A percentile compares a stretch with the other conserved stretches of the same genome.
Conservation (phyloP, 352 stramenopile genomes). For the Phytopythium helicoides region DNA sequence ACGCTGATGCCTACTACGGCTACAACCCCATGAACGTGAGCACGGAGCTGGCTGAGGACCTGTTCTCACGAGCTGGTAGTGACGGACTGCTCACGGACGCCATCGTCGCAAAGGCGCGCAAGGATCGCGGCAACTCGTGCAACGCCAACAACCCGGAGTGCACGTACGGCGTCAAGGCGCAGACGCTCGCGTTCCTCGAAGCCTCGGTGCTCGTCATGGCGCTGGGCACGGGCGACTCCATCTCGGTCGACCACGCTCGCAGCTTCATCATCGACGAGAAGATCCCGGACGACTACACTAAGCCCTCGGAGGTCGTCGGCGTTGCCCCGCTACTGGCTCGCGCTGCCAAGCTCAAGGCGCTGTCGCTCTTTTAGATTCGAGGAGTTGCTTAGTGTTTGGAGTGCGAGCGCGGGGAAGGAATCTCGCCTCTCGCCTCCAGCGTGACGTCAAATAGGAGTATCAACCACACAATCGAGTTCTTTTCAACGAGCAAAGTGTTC, state of each 20-base stretch:
- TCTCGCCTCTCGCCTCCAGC: too few species aligned
- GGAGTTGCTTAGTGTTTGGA: too few species aligned
- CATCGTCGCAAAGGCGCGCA: constrained; percentile 18
- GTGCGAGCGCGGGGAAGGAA: too few species aligned
- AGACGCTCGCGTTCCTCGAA: constrained; percentile 20
- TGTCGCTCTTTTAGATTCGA: constrained; percentile 16
- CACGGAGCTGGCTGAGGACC: constrained; percentile 17
- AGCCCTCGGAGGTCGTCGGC: constrained; percentile 10
- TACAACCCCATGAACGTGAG: constrained; percentile 27
- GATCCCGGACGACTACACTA: constrained; percentile 22
- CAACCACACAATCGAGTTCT: too few species aligned
- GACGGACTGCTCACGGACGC: constrained; percentile 19
- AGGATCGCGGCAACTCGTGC: constrained; percentile 22
- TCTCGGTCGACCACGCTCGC: constrained; percentile 22
- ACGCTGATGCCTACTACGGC: constrained; percentile 30
- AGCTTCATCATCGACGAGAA: constrained; percentile 34
- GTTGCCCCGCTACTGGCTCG: constrained; percentile 12
- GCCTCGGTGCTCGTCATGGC: constrained; percentile 21
- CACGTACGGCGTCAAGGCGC: constrained; percentile 15
- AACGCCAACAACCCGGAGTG: constrained; percentile 26
- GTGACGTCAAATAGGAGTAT: too few species aligned
- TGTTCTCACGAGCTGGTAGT: constrained; percentile 20
- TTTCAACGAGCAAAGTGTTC: too few species aligned
- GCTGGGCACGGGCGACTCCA: constrained; percentile 14
- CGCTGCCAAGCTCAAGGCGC: constrained; percentile 20